Base-by-base conservation (phyloP, 345 rosid species). In the Adansonia digitata region DNA sequence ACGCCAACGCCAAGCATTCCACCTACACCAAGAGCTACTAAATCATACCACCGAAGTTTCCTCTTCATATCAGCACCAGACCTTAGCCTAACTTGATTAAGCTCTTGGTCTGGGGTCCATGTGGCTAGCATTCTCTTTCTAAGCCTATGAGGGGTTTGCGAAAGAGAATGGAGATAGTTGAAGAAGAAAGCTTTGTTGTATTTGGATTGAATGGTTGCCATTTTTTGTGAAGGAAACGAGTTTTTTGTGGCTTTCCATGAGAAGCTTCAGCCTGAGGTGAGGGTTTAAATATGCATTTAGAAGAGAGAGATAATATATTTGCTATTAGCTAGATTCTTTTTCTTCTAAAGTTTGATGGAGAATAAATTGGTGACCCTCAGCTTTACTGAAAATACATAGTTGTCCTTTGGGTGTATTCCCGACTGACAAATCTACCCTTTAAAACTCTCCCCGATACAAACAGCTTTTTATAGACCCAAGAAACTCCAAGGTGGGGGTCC, bases 1-100 rank as follows among this genome's bases (percentile, higher is more conserved):
- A 94, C 98, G 12, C 98, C 98, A 59, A 81, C 98, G 7, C 97
- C 98, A 61, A 94, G 94, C 98, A 94, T 94, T 26, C 98, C 98
- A 64, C 94, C 94, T 15, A 94, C 84, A 26, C 98, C 98, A 57
- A 94, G 97, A 76, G 97, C 94, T n/a, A 89, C 80, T 56, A 94
- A 77, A 76, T 94, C 98, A 74, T 86, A 88, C 94, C 94, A 94
- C 69, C 73, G 74, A 64, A 94, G 97, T 71, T 87, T 94, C 81
- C 96, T 88, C 79, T 90, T 94, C 98, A 94, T 94, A 79, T 94
- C 97, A 43, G 96, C 94, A 52, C 98, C 98, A 22, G 97, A 94
- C 75, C 97, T 86, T n/a, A 87, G 87, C 77, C 98, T 82, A 40
- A 92, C 91, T 77, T 86, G 91, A 86, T 90, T 89, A 27, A 89